A percentile compares a stretch with the other conserved stretches of the same genome.
Evolutionary conservation across 495 filamentous ascomycete genomes (phyloP).

Genomic region (Terfezia claveryi): DNA sequence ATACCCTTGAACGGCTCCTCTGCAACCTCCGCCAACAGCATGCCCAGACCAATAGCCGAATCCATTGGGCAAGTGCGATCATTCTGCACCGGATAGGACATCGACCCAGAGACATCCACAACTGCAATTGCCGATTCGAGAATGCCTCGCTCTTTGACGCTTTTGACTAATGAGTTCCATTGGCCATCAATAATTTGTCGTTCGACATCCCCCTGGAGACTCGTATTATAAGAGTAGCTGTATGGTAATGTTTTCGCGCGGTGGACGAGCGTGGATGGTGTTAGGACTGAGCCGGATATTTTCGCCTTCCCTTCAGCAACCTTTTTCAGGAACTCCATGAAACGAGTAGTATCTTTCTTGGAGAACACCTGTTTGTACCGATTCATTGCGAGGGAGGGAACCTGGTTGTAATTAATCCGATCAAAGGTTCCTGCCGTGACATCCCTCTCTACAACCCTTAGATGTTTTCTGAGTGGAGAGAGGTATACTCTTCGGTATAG

Average conservation of each 20-base stretch:
- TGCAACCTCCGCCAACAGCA: slow-evolving; percentile 26
- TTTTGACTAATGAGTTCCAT: slow-evolving; percentile 28
- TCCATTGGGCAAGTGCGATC: slow-evolving; percentile 27
- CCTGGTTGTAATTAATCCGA: slow-evolving; percentile 26
- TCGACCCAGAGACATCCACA: slow-evolving; percentile 27
- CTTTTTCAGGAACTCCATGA: slow-evolving; percentile 22
- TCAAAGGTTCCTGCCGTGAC: slow-evolving; percentile 21
- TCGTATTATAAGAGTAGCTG: neutral
- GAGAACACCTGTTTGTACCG: slow-evolving; percentile 24
- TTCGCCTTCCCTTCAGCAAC: slow-evolving; percentile 19
- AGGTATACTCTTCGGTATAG: slow-evolving; percentile 21
- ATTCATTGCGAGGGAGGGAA: slow-evolving; percentile 29
- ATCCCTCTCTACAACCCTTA: slow-evolving; percentile 27
- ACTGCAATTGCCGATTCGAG: slow-evolving; percentile 25
- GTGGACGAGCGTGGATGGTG: slow-evolving; percentile 21
- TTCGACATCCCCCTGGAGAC: slow-evolving; percentile 2
- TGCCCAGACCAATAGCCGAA: slow-evolving; percentile 25
- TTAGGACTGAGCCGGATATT: slow-evolving; percentile 26
- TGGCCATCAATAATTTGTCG: slow-evolving; percentile 22
- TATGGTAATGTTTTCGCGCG: neutral
- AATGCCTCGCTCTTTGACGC: slow-evolving; percentile 25
- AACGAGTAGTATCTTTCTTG: slow-evolving; percentile 23
- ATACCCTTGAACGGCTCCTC: slow-evolving; percentile 24
- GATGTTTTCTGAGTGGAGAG: slow-evolving; percentile 23
- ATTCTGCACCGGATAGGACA: slow-evolving; percentile 18